Evolutionary conservation across 148 eudicot genomes (phyloP).

Genomic region (Fagopyrum homotropicum): DNA sequence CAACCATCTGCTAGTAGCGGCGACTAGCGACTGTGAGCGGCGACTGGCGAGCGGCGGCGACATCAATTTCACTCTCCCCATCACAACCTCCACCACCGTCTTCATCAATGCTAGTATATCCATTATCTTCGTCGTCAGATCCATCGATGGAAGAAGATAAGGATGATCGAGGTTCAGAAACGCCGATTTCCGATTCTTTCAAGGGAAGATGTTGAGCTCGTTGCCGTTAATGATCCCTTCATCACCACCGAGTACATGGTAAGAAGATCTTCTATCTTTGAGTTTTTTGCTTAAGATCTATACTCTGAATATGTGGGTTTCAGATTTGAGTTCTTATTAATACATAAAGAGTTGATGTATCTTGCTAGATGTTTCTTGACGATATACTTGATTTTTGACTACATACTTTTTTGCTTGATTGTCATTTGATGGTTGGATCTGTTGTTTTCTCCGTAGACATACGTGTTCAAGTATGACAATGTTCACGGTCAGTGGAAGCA

Average conservation of each 20-base stretch:
- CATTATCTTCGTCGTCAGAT: neutral
- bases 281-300: neutral
- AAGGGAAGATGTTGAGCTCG: conserved; percentile 79
- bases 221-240: conserved; percentile 81
- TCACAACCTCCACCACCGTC: conserved; percentile 27
- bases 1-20: too few relatives aligned
- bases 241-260: conserved; percentile 84
- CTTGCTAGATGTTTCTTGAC: neutral
- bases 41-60: too few relatives aligned
- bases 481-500: conserved; percentile 89
- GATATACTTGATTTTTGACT: neutral
- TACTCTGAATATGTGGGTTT: neutral
- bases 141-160: too few relatives aligned
- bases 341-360: neutral
- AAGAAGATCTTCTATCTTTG: neutral
- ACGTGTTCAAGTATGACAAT: conserved; percentile 85
- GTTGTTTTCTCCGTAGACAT: conserved; percentile 37
- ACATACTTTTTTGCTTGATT: neutral
- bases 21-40: too few relatives aligned
- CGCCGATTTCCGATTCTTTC: conserved; percentile 24
- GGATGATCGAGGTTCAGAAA: too few relatives aligned
- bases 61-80: conserved; percentile 31
- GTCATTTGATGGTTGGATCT: neutral
- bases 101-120: too few relatives aligned
- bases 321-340: neutral